phyloP scores from a whole-genome alignment of 2,329 filamentous ascomycete species.

The Lecanicillium sp. region DNA sequence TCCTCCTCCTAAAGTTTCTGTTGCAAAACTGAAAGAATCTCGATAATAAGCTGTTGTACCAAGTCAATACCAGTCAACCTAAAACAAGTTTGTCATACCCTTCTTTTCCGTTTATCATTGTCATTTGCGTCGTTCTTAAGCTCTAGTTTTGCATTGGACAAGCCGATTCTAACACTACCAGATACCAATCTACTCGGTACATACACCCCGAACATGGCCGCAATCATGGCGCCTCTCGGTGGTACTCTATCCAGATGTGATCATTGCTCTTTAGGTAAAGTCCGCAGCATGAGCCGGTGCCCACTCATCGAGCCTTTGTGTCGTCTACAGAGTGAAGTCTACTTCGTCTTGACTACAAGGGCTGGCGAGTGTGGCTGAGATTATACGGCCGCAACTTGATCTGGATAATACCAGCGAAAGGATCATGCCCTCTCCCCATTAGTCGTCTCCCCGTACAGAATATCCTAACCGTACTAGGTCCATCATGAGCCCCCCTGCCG shows the following conservation, averaged over 20 bases:
- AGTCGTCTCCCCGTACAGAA: slow-evolving; percentile 15
- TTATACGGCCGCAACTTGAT: slow-evolving; percentile 94
- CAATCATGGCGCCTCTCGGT: slow-evolving; percentile 26
- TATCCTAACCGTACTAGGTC: slow-evolving; percentile 21
- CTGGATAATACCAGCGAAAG: slow-evolving; percentile 99
- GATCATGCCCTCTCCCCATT: slow-evolving; percentile 72
- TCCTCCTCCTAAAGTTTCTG: neutral
- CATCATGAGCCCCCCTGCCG: slow-evolving; percentile 73
- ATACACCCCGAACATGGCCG: slow-evolving; percentile 7
- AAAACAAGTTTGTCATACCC: too few species aligned
- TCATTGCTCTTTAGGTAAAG: slow-evolving; percentile 31
- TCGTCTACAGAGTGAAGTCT: neutral
- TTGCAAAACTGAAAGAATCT: too few species aligned
- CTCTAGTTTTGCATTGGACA: too few species aligned
- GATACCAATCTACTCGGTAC: slow-evolving; percentile 1
- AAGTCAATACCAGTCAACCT: too few species aligned
- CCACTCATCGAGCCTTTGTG: slow-evolving; percentile 15
- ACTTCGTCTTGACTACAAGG: slow-evolving; percentile 18
- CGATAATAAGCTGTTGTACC: too few species aligned
- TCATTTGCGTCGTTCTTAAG: neutral
- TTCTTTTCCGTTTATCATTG: too few species aligned
- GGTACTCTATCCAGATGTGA: slow-evolving; percentile 28
- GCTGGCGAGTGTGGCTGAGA: slow-evolving; percentile 50
- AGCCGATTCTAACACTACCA: neutral
- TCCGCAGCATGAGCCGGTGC: slow-evolving; percentile 58